These are phyloP conservation scores for Xylariaceae sp. DNA, from an alignment of 2,329 filamentous ascomycete species.

Conservation along the genomic window DNA sequence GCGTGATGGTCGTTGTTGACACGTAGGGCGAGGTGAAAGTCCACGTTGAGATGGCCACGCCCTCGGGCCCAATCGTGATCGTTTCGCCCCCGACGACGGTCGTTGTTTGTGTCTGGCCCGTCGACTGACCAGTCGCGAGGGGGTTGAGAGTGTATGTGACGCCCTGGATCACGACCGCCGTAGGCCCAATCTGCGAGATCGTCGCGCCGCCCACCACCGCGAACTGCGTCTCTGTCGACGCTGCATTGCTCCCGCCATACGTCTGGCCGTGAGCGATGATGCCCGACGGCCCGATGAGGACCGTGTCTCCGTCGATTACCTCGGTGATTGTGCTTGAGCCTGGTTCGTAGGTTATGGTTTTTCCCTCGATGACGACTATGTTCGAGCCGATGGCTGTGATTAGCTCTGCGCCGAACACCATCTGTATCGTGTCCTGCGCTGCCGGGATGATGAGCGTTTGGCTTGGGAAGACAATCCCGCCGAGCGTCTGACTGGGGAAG, in stretches of 20 bases:
- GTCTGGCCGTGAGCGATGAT: conserved; percentile 50
- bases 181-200: conserved; percentile 56
- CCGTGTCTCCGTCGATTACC: conserved; percentile 57
- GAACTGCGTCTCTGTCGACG: conserved; percentile 47
- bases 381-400: conserved; percentile 52
- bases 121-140: conserved; percentile 42
- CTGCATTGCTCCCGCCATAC: conserved; percentile 51
- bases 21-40: conserved; percentile 56
- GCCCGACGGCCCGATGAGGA: conserved; percentile 57
- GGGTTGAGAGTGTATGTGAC: conserved; percentile 58
- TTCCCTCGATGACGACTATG: conserved; percentile 50
- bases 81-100: conserved; percentile 57
- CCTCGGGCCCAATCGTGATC: conserved; percentile 57
- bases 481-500: conserved; percentile 48
- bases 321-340: conserved; percentile 43
- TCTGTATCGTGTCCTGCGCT: conserved; percentile 48
- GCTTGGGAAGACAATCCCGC: no score
- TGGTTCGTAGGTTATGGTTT: conserved; percentile 55
- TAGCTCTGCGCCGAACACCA: conserved; percentile 57
- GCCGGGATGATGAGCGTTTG: conserved; percentile 48
- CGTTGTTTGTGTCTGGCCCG: conserved; percentile 50
- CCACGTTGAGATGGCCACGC: conserved; percentile 55
- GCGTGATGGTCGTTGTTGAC: conserved; percentile 50
- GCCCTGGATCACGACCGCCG: conserved; percentile 56
- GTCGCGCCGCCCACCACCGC: conserved; percentile 61